Evolutionary conservation across 2,329 filamentous ascomycete genomes (phyloP).

Genomic region (Arachnomyces sp.): DNA sequence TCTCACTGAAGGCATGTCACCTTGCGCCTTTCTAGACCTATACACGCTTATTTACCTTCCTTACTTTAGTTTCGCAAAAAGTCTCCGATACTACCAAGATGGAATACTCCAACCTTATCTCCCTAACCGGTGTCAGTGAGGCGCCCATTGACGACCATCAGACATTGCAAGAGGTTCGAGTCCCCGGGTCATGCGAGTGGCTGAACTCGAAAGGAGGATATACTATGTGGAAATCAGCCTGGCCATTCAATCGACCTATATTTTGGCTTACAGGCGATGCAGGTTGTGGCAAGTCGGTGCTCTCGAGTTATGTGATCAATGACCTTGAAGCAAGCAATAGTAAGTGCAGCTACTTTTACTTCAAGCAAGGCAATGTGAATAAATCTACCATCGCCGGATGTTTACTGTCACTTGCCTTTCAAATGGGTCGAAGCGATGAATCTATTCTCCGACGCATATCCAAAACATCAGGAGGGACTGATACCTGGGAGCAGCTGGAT

Average conservation of each 20-base stretch:
- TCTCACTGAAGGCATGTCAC: constrained; percentile 4
- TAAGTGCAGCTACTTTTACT: constrained; percentile 25
- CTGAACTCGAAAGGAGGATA: constrained; percentile 18
- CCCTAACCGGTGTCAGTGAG: constrained; percentile 11
- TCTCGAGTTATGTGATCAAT: constrained; percentile 26
- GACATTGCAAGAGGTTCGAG: constrained; percentile 17
- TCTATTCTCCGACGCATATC: constrained; percentile 6
- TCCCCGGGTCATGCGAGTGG: constrained; percentile 26
- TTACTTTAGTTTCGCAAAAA: neutral
- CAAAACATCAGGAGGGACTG: neutral
- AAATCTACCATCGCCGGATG: constrained; percentile 19
- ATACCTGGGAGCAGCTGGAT: constrained; percentile 11
- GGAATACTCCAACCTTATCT: neutral
- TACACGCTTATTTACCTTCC: neutral
- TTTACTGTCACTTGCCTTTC: constrained; percentile 21
- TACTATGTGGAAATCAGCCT: constrained; percentile 15
- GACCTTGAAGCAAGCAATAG: constrained; percentile 13
- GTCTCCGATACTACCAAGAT: neutral
- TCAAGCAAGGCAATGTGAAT: constrained; percentile 16
- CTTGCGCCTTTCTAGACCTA: neutral
- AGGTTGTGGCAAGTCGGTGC: constrained; percentile 30
- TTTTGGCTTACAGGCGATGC: constrained; percentile 28
- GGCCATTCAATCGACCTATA: constrained; percentile 9
- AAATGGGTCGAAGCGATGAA: constrained; percentile 22
- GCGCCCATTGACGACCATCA: constrained; percentile 18